Base-by-base conservation (phyloP, 2,329 filamentous ascomycete genomes). In the Penicillium paneum region DNA sequence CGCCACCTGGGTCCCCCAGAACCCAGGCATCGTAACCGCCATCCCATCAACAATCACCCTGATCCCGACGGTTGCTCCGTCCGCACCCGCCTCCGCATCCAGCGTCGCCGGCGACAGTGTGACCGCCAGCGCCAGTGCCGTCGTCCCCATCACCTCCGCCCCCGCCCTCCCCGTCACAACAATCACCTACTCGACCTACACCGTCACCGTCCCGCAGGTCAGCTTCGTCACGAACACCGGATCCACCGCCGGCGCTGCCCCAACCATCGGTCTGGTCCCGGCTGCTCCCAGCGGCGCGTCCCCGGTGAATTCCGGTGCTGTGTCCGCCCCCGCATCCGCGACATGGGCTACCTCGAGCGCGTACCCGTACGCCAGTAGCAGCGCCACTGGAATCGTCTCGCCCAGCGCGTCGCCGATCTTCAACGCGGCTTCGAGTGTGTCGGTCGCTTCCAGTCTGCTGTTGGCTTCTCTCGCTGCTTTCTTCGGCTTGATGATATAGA, bases 1-100 rank as follows among this genome's bases (percentile, higher is more conserved):
- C 78, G 91, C 89, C 54, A 77, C 82, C 49, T 87, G 87, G 74
- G 82, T 90, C 34, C 79, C 82, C 15, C 66, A 82, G 70, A 96
- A 97, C 83, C 91, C 92, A n/a, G 89, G 81, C 60, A 89, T 97
- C 67, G 83, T 90, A 68, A 95, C 89, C 46, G 85, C 83, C 59
- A 85, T 90, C 64, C 84, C 88, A 24, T 79, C 80, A 36, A 81
- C 80, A 52, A 82, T 87, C 73, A 78, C 76, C 7, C 71, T 81
- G n/a, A 69, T 70, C 28, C 74, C 75, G 13, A 76, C 77, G 24
- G 66, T 76, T 6, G 46, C 28, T 32, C 52, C 52, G 44, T 71
- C 76, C 5, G 71, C 74, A 45, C 72, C 82, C 28, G 74, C 81
- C 36, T 72, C 82, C 28, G 74, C 81, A 36, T 76, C 79, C 46